Percentiles rank a stretch among this genome's conserved stretches.
Evolutionary conservation across 352 stramenopile species (phyloP).

Genomic region (Pythium insidiosum): DNA sequence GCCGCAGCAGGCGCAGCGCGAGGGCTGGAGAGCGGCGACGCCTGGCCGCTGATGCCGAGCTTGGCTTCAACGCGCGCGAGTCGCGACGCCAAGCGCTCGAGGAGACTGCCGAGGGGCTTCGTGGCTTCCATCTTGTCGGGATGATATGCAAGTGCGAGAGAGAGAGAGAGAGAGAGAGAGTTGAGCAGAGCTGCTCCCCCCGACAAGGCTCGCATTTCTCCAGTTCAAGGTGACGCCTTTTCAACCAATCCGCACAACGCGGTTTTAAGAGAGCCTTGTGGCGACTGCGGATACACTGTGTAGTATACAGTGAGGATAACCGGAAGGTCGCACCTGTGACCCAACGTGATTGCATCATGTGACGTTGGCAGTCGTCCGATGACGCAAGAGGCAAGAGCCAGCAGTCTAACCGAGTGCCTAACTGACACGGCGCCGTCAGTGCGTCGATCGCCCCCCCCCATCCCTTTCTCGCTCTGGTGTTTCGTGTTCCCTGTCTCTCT

Average conservation of each 20-base stretch:
- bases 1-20: constrained; percentile 2
- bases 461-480: too few relatives aligned
- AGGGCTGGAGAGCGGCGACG: constrained; percentile 14
- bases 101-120: constrained; percentile 50
- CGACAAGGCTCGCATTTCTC: constrained; percentile 1
- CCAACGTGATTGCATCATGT: too few relatives aligned
- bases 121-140: constrained; percentile 20
- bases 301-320: constrained; percentile 7
- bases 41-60: constrained; percentile 28
- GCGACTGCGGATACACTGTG: constrained; percentile 1
- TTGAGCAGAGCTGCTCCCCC: too few relatives aligned
- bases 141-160: neutral
- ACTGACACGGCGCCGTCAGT: too few relatives aligned
- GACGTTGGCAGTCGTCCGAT: too few relatives aligned
- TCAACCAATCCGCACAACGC: neutral
- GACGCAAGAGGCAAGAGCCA: too few relatives aligned
- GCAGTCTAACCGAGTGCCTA: too few relatives aligned
- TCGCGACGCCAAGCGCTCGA: constrained; percentile 53
- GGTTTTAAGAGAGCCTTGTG: constrained; percentile 5
- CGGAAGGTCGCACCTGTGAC: neutral
- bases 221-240: constrained; percentile 1
- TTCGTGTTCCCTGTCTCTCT: too few relatives aligned
- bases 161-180: neutral
- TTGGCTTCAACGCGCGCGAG: constrained; percentile 57
- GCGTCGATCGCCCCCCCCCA: too few relatives aligned